Evolutionary conservation across 2,329 filamentous ascomycete genomes (phyloP), one percentile per base, ranked within the genome.

Genomic region (Thelonectria discophora): DNA sequence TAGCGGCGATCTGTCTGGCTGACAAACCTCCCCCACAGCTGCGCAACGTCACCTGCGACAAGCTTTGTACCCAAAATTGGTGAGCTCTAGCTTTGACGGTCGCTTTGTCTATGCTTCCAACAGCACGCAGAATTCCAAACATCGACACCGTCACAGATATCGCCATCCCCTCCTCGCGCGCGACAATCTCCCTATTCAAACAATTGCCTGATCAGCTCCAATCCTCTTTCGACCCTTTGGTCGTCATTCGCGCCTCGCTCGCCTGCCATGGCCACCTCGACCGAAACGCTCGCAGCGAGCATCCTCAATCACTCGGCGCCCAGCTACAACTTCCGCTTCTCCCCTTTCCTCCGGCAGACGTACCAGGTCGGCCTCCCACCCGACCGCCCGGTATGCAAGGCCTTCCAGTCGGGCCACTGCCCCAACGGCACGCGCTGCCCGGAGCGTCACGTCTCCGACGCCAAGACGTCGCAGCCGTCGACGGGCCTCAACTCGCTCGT

Each of bases 341-440:
- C 88, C 32, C 90, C 92, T 48, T 97, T 97, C 80, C 87, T 97
- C 39, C 90, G 90, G 67, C 83, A 88, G 64, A 93, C 91, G 68
- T 93, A 95, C 78, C 89, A 93, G 65, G 94, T 96, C 78, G 91
- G 91, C 66, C 88, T 97, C 53, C 87, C 92, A 20, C 86, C 90
- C 39, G 88, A 91, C 75, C 87, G 91, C 0, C 92, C 94, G 45
- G 83, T 91, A 74, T 98, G 95, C 82, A 92, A 91, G 74, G 89
- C 93, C 62, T 97, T 93, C 80, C 84, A 91, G 63, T 86, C 92
- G 64, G 93, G 93, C 43, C 90, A 94, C 79, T 98, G 95, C 74
- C 93, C 94, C 1, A 85, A 94, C 65, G 94, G 94, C 40, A 88
- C 90, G 64, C 85, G 87, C 58, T 98, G 95, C 77, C 88, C 93